These are phyloP conservation scores for Drechslera avenae DNA, from an alignment of 2,329 filamentous ascomycete genomes.

Conservation along the genomic window DNA sequence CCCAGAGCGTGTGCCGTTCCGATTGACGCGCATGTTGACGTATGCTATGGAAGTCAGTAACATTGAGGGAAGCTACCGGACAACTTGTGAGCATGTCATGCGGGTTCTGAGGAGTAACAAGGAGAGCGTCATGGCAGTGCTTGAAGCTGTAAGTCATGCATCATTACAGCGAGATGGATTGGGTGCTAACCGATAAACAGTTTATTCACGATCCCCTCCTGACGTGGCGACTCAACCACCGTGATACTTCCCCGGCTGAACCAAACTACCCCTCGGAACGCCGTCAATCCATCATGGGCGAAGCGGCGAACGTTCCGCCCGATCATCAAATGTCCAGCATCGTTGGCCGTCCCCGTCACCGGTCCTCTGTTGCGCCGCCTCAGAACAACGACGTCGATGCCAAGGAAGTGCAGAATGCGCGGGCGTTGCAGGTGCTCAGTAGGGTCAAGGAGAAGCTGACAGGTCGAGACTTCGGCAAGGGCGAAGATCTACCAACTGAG, in stretches of 20 bases:
- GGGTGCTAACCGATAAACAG: constrained; percentile 53
- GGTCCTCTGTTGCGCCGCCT: constrained; percentile 37
- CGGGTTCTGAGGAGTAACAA: constrained; percentile 95
- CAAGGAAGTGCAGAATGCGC: constrained; percentile 86
- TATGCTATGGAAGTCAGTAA: constrained; percentile 99
- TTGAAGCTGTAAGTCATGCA: constrained; percentile 82
- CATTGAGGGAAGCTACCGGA: constrained; percentile 97
- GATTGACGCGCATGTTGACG: constrained; percentile 96
- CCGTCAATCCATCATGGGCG: constrained; percentile 62
- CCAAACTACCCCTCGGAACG: constrained; percentile 66
- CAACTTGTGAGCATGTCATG: constrained; percentile 99
- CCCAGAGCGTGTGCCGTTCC: constrained; percentile 95
- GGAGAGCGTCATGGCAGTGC: constrained; percentile 95
- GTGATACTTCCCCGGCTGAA: constrained; percentile 62
- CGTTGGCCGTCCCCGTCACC: constrained; percentile 41
- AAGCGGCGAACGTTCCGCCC: constrained; percentile 34
- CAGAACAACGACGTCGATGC: constrained; percentile 52
- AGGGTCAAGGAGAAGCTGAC: constrained; percentile 96
- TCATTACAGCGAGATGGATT: neutral
- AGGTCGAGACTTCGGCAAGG: constrained; percentile 84
- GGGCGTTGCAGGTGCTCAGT: constrained; percentile 87
- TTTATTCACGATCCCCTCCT: constrained; percentile 99
- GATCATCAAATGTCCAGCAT: constrained; percentile 37
- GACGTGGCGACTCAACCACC: constrained; percentile 83
- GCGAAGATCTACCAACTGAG: constrained; percentile 78